Base-by-base conservation (phyloP, 192 early-diverging fungal species). In the Gaertneriomyces semiglobifer region DNA sequence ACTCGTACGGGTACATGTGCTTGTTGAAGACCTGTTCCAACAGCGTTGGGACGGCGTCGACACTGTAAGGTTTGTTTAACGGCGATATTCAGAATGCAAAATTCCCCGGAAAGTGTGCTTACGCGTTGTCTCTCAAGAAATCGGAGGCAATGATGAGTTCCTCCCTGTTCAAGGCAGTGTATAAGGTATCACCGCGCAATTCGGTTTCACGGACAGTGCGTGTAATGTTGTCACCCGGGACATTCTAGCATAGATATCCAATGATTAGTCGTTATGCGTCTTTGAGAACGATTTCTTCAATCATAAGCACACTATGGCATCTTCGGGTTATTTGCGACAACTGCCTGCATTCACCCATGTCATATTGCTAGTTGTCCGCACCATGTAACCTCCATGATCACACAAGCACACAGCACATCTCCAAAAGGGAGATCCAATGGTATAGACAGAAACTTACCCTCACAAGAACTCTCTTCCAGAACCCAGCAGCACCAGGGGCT, bases 71-170 rank as follows among this genome's bases (percentile, higher is more conserved):
- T 4, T 20, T 33, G 25, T 33, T 33, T 1, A 33, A 2, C 25
- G 25, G 1, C 25, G 2, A 16, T 6, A 4, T 38, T 42, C 5
- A 42, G 4, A 33, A 59, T 38, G 58, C 5, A 62, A n/a, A 6
- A 6, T 3, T 58, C n/a, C 39, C 19, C 4, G 20, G 12, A 9
- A 6, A 16, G 16, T 33, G 5, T 18, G 84, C 88, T 65, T 81
- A 92, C 89, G 92, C 81, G 75, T 96, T 92, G 63, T 91, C 90
- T 55, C 84, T 78, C 71, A 98, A 86, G 84, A 94, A 95, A 73
- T 92, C 89, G 61, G 91, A 89, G n/a, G 85, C 88, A 80, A 91
- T 83, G 55, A 90, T 77, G 68, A 94, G 79, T 79, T 84, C 81
- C 71, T 98, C 96, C 46, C 94, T 87, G 16, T 83, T 88, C 53